Conservation (phyloP, 257 asterid genomes). For the Misopates orontium region DNA sequence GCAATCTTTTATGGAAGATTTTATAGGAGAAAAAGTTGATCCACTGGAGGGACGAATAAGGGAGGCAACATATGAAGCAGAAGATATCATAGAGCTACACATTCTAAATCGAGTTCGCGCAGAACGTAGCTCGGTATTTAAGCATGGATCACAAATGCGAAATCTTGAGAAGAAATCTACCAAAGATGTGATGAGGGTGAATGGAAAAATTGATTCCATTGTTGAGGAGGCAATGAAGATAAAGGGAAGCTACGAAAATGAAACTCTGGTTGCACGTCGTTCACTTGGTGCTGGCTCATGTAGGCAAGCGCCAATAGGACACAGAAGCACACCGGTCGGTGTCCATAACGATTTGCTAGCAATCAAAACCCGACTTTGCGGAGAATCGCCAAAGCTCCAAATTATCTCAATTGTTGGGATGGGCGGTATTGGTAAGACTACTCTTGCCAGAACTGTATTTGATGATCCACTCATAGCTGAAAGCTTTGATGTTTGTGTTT, state of each 20-base stretch:
- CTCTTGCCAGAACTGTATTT: background rate
- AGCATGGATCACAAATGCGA: background rate
- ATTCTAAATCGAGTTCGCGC: background rate
- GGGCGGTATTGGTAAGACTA: slow-evolving; percentile 5
- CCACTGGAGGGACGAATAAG: background rate
- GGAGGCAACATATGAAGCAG: background rate
- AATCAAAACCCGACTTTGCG: background rate
- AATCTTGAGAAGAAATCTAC: background rate
- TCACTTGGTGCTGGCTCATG: background rate
- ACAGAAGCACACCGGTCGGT: background rate
- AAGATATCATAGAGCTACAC: background rate
- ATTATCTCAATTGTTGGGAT: slow-evolving; percentile 5
- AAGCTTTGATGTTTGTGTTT: background rate
- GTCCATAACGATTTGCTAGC: background rate
- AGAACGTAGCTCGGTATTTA: background rate
- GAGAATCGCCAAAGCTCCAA: background rate
- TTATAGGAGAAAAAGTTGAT: background rate
- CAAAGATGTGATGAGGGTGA: background rate
- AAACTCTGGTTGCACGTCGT: background rate
- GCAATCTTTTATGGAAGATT: background rate
- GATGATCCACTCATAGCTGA: background rate
- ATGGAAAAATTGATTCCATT: background rate
- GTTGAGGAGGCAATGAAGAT: background rate
- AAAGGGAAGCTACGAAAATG: background rate
- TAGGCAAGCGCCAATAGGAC: too few species aligned